phyloP scores from a whole-genome alignment of 1,284 basidiomycete genomes.

The Bondarzewia mesenterica region DNA sequence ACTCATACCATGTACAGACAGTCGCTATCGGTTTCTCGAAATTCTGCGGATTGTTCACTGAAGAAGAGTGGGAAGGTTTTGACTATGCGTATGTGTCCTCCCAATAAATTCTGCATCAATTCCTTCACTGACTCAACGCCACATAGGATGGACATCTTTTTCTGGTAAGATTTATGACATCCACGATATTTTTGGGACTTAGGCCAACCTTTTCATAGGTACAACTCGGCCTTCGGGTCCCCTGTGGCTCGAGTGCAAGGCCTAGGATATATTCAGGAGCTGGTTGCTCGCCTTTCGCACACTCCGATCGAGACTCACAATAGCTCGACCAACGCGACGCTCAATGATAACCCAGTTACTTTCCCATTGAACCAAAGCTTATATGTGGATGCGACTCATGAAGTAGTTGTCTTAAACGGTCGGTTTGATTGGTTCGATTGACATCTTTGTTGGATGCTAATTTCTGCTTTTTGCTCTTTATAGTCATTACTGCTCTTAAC shows the following conservation, averaged over 20 bases:
- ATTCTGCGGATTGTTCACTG: slow-evolving; percentile 86
- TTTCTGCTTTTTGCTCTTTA: neutral
- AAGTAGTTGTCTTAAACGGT: slow-evolving; percentile 78
- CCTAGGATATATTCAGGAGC: slow-evolving; percentile 78
- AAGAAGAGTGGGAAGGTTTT: slow-evolving; percentile 86
- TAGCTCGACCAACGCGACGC: slow-evolving; percentile 73
- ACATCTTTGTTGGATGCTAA: neutral
- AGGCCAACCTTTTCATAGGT: slow-evolving; percentile 34
- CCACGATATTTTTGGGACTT: neutral
- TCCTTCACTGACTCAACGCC: neutral
- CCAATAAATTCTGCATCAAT: neutral
- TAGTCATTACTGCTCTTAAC: slow-evolving; percentile 69
- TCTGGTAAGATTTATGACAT: slow-evolving; percentile 21
- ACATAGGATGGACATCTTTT: slow-evolving; percentile 29
- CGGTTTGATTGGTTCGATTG: slow-evolving; percentile 16
- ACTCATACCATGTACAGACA: slow-evolving; percentile 39
- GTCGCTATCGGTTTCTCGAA: slow-evolving; percentile 85
- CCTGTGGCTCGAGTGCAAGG: slow-evolving; percentile 77
- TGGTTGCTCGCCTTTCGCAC: slow-evolving; percentile 72
- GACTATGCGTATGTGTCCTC: slow-evolving; percentile 59
- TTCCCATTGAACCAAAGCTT: slow-evolving; percentile 79
- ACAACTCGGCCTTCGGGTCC: slow-evolving; percentile 74
- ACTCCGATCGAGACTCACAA: slow-evolving; percentile 63
- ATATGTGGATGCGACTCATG: slow-evolving; percentile 83
- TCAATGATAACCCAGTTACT: slow-evolving; percentile 58